phyloP scores from a whole-genome alignment of 2,329 filamentous ascomycete species.

The Apiospora phragmitis region DNA sequence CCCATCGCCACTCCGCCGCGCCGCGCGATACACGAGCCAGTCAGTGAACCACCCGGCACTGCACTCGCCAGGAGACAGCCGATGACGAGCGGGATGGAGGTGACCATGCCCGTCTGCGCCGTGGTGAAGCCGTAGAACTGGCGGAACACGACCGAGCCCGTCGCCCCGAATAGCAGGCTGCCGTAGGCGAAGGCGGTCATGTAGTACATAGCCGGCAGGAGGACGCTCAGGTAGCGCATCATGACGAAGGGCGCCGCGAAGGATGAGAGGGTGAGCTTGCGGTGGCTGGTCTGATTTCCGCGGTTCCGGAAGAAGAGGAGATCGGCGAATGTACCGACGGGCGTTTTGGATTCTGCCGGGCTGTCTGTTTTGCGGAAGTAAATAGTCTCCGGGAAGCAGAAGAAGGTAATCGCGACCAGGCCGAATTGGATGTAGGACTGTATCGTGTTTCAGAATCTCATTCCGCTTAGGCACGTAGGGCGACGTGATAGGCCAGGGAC shows the following conservation, averaged over 20 bases:
- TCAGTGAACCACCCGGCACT: conserved; percentile 30
- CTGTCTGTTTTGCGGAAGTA: conserved; percentile 17
- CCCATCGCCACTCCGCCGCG: conserved; percentile 25
- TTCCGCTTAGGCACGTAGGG: too few relatives aligned
- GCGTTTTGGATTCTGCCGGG: neutral
- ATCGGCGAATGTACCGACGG: neutral
- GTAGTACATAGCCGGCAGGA: conserved; percentile 24
- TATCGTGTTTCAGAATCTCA: neutral
- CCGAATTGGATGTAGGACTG: conserved; percentile 22
- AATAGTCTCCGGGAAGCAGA: conserved; percentile 29
- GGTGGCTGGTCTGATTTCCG: neutral
- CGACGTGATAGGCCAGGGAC: too few relatives aligned
- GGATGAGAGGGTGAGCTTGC: conserved; percentile 15
- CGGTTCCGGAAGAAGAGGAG: neutral
- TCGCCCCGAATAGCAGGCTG: conserved; percentile 26
- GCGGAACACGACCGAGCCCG: conserved; percentile 22
- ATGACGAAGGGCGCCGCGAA: conserved; percentile 23
- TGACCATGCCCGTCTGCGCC: conserved; percentile 24
- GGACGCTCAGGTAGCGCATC: conserved; percentile 22
- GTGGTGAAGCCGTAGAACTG: conserved; percentile 25
- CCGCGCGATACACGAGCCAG: conserved; percentile 29
- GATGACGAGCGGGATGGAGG: conserved; percentile 25
- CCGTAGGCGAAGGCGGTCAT: conserved; percentile 27
- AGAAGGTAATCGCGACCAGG: conserved; percentile 22
- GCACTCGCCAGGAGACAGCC: conserved; percentile 27